These are phyloP conservation scores for Periglandula ipomoeae DNA, from an alignment of 2,329 filamentous ascomycete species.

Conservation along the genomic window DNA sequence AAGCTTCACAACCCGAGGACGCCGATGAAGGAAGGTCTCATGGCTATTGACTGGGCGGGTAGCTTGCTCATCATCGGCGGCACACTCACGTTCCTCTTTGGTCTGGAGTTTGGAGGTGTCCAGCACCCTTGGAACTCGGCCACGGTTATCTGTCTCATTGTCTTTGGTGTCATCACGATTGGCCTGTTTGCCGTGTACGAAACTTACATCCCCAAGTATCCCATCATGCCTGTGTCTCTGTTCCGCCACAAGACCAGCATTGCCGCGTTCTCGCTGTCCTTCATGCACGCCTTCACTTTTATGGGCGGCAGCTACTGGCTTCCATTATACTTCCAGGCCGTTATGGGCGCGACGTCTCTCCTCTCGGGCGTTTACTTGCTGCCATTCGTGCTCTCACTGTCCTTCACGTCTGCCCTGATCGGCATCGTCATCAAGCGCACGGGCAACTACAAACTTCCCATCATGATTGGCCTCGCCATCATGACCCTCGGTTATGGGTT, in stretches of 20 bases:
- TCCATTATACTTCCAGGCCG: conserved; percentile 76
- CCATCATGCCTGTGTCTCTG: conserved; percentile 65
- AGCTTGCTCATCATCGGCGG: conserved; percentile 58
- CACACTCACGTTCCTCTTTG: conserved; percentile 78
- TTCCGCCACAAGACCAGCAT: conserved; percentile 60
- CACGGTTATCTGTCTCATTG: conserved; percentile 65
- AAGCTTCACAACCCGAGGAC: conserved; percentile 62
- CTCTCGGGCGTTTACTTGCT: conserved; percentile 67
- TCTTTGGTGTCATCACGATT: conserved; percentile 59
- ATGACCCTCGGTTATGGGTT: conserved; percentile 58
- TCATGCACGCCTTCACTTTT: conserved; percentile 69
- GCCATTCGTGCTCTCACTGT: conserved; percentile 59
- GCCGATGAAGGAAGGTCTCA: conserved; percentile 49
- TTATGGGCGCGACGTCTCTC: conserved; percentile 58
- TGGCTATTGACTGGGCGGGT: conserved; percentile 52
- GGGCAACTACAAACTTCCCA: conserved; percentile 53
- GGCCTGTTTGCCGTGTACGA: conserved; percentile 64
- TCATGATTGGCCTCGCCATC: conserved; percentile 48
- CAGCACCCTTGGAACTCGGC: conserved; percentile 65
- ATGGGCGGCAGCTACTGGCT: conserved; percentile 73
- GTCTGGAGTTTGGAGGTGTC: conserved; percentile 75
- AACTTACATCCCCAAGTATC: conserved; percentile 63
- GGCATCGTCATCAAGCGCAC: conserved; percentile 54
- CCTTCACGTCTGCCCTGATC: conserved; percentile 48
- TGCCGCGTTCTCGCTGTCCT: conserved; percentile 55